Evolutionary conservation across 441 rosid genomes (phyloP).

Genomic region (Croton laevigatus): DNA sequence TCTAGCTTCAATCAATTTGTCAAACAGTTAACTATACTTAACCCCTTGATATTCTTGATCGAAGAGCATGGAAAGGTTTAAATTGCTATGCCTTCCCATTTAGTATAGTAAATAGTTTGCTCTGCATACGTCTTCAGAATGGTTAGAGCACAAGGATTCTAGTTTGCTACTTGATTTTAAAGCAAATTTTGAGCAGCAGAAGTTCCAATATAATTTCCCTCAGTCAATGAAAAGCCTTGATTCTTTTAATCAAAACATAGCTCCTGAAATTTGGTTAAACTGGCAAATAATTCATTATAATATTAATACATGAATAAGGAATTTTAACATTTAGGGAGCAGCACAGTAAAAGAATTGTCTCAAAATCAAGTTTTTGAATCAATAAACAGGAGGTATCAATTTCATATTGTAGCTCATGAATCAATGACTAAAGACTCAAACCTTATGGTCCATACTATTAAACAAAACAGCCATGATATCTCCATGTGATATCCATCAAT

Average conservation of each 20-base stretch:
- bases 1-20: background rate
- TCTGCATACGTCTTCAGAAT: too few species aligned
- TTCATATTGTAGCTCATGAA: background rate
- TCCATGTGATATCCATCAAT: constrained; percentile 4
- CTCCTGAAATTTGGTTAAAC: constrained; percentile 45
- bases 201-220: constrained; percentile 23
- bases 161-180: background rate
- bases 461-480: background rate
- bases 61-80: background rate
- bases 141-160: too few species aligned
- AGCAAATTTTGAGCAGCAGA: background rate
- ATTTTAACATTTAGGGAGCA: constrained; percentile 7
- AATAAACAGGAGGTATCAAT: background rate
- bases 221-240: constrained; percentile 3
- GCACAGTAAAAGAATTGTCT: background rate
- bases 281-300: constrained; percentile 25
- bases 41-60: background rate
- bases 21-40: background rate
- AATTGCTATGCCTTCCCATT: background rate
- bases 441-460: background rate
- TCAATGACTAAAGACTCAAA: background rate
- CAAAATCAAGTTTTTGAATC: constrained; percentile 13
- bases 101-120: background rate
- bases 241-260: constrained; percentile 29
- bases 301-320: background rate